A percentile compares a stretch with the other conserved stretches of the same genome.
Evolutionary conservation across 805 yeast genomes (phyloP).

Genomic region (Trichomonascus vanleenenianus): DNA sequence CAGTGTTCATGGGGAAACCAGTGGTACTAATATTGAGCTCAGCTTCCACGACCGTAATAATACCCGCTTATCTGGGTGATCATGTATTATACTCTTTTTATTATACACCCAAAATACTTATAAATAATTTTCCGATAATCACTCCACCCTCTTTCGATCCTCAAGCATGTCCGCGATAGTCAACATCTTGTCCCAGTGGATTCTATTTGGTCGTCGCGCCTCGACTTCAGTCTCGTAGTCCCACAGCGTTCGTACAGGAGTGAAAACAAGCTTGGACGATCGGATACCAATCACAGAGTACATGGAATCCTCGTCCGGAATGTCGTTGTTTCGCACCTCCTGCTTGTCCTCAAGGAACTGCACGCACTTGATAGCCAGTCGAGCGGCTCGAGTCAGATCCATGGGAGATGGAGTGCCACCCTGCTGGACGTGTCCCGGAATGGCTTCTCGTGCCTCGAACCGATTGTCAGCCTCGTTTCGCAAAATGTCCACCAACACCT

Average conservation of each 20-base stretch:
- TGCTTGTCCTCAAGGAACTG: constrained; percentile 68
- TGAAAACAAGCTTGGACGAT: constrained; percentile 66
- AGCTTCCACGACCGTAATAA: no score
- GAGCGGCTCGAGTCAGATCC: constrained; percentile 83
- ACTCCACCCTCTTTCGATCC: constrained; percentile 19
- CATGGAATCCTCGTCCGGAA: constrained; percentile 9
- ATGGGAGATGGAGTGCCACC: constrained; percentile 93
- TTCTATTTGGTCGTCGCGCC: constrained; percentile 79
- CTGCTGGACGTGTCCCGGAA: constrained; percentile 98
- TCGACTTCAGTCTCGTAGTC: constrained; percentile 79
- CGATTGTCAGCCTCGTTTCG: constrained; percentile 66
- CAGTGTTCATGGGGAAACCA: no score
- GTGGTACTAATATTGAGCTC: no score
- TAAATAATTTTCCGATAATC: constrained; percentile 1
- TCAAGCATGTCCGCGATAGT: constrained; percentile 79
- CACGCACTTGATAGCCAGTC: constrained; percentile 85
- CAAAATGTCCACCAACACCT: constrained; percentile 75
- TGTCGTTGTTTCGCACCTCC: constrained; percentile 7
- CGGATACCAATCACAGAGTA: constrained; percentile 76
- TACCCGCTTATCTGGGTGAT: no score
- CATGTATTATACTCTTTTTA: no score
- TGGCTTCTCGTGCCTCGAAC: constrained; percentile 88
- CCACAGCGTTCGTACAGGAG: constrained; percentile 67
- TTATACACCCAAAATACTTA: not conserved
- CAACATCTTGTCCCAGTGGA: constrained; percentile 74